Percentiles rank a stretch among this genome's conserved stretches.
Conservation (phyloP, 2,329 filamentous ascomycete species). For the Alternaria sp. region DNA sequence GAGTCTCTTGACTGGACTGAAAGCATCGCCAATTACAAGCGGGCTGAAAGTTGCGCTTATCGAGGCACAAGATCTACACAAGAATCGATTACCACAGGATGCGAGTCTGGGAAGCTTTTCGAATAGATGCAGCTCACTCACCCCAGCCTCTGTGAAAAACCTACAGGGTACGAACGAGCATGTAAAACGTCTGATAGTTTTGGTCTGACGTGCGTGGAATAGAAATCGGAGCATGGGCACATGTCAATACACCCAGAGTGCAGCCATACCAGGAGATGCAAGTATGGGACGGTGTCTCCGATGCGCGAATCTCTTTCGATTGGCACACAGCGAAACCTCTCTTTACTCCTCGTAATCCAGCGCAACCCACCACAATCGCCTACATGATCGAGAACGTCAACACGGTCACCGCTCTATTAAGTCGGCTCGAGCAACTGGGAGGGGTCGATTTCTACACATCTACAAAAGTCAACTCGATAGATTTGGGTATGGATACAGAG, state of each 20-base stretch:
- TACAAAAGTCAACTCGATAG: constrained; percentile 80
- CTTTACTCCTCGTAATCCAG: constrained; percentile 53
- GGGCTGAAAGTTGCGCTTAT: constrained; percentile 85
- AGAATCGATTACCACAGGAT: constrained; percentile 70
- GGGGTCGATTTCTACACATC: constrained; percentile 75
- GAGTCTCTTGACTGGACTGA: constrained; percentile 62
- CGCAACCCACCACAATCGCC: constrained; percentile 71
- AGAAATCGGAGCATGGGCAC: constrained; percentile 83
- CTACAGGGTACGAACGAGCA: constrained; percentile 62
- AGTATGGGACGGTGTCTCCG: constrained; percentile 95
- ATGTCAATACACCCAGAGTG: constrained; percentile 75
- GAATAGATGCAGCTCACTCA: constrained; percentile 95
- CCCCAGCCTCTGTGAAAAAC: constrained; percentile 84
- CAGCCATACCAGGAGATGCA: constrained; percentile 96
- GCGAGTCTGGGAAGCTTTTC: constrained; percentile 76
- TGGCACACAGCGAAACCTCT: constrained; percentile 62
- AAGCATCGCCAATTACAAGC: constrained; percentile 75
- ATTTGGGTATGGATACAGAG: constrained; percentile 71
- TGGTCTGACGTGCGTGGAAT: constrained; percentile 22
- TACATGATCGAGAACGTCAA: constrained; percentile 98
- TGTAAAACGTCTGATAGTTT: not conserved
- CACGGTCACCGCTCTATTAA: constrained; percentile 78
- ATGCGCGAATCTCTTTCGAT: constrained; percentile 88
- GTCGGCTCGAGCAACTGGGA: constrained; percentile 73
- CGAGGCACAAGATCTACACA: constrained; percentile 84